These are phyloP conservation scores for Brachypodium distachyon DNA, from an alignment of 202 grass and related monocot species.

Conservation along the genomic window DNA sequence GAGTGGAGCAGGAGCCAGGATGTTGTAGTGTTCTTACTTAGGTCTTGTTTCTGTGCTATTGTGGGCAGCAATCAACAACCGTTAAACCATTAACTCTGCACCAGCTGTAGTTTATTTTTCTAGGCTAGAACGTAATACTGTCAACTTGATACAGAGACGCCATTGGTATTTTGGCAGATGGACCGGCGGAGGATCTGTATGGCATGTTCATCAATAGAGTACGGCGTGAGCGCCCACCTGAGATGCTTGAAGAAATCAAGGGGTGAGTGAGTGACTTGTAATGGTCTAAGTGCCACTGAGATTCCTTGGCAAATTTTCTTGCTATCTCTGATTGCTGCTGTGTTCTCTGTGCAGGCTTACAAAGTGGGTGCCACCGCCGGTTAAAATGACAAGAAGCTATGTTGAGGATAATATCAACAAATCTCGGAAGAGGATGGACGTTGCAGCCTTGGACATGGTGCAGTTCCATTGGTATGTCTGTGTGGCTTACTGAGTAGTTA, in stretches of 20 bases:
- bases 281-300: not conserved
- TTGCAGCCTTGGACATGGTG: slow-evolving; percentile 80
- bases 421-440: slow-evolving; percentile 89
- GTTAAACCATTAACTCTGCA: not conserved
- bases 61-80: not conserved
- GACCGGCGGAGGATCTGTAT: slow-evolving; percentile 88
- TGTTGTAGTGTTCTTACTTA: not conserved
- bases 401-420: slow-evolving; percentile 79
- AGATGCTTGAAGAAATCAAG: slow-evolving; percentile 70
- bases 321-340: not conserved
- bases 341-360: slow-evolving; percentile 39
- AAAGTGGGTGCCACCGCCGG: slow-evolving; percentile 86
- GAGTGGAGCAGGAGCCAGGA: not conserved
- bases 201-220: slow-evolving; percentile 87
- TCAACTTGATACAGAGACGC: not conserved
- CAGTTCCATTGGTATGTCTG: slow-evolving; percentile 86
- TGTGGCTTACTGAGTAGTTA: not conserved
- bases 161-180: slow-evolving; percentile 37
- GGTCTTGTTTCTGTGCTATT: not conserved
- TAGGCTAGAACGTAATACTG: not conserved
- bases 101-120: not conserved
- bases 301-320: not conserved
- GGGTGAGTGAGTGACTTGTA: slow-evolving; percentile 21
- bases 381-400: slow-evolving; percentile 83
- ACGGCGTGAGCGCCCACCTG: slow-evolving; percentile 61